A percentile compares a stretch with the other conserved stretches of the same genome.
Evolutionary conservation across 176 grass and related monocot species (phyloP).

Genomic region (Dactylis glomerata): DNA sequence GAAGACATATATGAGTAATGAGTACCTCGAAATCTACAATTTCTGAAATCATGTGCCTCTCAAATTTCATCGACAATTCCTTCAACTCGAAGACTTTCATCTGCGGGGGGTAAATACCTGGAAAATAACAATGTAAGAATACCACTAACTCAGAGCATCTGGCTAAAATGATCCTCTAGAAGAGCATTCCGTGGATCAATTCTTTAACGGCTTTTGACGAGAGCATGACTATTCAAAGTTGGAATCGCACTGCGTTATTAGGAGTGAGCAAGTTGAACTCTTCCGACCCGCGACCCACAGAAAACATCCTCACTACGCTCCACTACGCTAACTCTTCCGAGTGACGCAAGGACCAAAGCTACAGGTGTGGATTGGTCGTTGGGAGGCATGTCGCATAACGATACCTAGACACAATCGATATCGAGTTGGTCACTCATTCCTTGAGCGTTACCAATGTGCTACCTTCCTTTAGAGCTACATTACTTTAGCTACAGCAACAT

Average conservation of each 20-base stretch:
- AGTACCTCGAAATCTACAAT: slow-evolving; percentile 86
- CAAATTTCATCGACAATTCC: slow-evolving; percentile 89
- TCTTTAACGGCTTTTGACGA: not conserved
- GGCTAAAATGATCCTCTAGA: not conserved
- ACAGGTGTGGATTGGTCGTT: not conserved
- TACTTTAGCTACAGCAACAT: not conserved
- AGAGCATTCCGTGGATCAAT: not conserved
- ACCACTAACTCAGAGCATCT: not conserved
- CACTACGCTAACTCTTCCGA: not conserved
- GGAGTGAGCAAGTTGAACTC: not conserved
- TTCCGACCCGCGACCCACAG: not conserved
- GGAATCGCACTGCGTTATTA: too few relatives aligned
- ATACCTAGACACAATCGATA: not conserved
- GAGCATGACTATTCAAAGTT: not conserved
- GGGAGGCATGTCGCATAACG: not conserved
- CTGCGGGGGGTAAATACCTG: slow-evolving; percentile 95
- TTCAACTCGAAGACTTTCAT: slow-evolving; percentile 89
- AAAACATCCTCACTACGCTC: not conserved
- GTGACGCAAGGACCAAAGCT: not conserved
- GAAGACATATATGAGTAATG: slow-evolving; percentile 8
- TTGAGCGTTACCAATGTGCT: not conserved
- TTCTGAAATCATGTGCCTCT: slow-evolving; percentile 88
- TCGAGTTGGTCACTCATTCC: not conserved
- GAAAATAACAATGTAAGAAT: slow-evolving; percentile 10
- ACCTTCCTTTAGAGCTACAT: not conserved